Evolutionary conservation across 352 stramenopile genomes (phyloP).

Genomic region (Phytophthora sp.): DNA sequence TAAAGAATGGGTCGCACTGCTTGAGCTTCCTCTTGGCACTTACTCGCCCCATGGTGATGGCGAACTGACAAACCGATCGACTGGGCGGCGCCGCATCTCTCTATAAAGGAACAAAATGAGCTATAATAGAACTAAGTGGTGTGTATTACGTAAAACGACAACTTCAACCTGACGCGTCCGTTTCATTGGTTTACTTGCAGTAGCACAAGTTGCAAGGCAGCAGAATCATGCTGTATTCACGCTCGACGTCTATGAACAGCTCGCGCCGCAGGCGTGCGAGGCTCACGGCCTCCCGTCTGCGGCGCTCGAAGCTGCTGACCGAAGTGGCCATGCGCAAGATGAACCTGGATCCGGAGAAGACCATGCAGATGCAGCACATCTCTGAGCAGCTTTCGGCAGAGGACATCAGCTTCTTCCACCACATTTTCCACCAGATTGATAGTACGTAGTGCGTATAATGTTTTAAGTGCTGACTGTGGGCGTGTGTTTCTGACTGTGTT

Average conservation of each 20-base stretch:
- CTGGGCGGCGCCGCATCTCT: constrained; percentile 26
- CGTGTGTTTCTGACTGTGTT: not conserved
- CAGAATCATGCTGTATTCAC: constrained; percentile 57
- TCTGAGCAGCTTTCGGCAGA: constrained; percentile 58
- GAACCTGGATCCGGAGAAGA: constrained; percentile 68
- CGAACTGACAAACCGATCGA: constrained; percentile 15
- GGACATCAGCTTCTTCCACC: constrained; percentile 67
- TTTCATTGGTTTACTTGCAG: constrained; percentile 3
- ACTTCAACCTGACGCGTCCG: constrained; percentile 31
- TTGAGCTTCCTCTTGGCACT: constrained; percentile 86
- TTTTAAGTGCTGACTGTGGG: not conserved
- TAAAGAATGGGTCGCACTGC: constrained; percentile 89
- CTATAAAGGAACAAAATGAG: constrained; percentile 22
- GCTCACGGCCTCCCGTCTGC: constrained; percentile 55
- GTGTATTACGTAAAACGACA: constrained; percentile 7
- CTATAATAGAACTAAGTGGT: constrained; percentile 10
- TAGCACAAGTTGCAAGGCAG: too few species aligned
- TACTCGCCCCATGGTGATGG: constrained; percentile 62
- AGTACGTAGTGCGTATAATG: constrained; percentile 31
- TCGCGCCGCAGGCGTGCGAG: constrained; percentile 58
- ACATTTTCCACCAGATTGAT: constrained; percentile 78
- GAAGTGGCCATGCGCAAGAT: constrained; percentile 71
- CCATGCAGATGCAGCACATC: constrained; percentile 64
- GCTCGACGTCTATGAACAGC: constrained; percentile 50
- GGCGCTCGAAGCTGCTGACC: constrained; percentile 59